Conservation (phyloP, 139 green algal species). For the Volvox africanus region DNA sequence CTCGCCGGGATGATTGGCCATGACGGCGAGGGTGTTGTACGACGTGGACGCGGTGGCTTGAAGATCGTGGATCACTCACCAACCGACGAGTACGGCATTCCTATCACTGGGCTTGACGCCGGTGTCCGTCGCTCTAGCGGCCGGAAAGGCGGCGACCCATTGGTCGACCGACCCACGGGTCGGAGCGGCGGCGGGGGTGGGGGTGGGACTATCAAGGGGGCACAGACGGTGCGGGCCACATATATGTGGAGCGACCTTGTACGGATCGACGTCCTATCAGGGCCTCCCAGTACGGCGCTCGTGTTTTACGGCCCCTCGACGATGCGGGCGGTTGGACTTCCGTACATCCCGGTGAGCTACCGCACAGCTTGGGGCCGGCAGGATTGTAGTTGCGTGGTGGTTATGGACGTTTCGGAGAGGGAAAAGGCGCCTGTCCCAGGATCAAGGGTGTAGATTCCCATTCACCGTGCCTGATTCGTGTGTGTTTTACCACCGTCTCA, state of each 20-base stretch:
- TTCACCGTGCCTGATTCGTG: too few species aligned
- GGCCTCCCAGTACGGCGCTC: constrained; percentile 60
- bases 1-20: background rate
- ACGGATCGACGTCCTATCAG: constrained; percentile 80
- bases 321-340: constrained; percentile 45
- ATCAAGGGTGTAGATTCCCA: too few species aligned
- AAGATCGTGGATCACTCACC: constrained; percentile 24
- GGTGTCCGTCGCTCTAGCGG: background rate
- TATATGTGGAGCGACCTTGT: constrained; percentile 84
- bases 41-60: background rate
- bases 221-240: constrained; percentile 27
- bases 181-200: background rate
- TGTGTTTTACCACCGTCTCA: background rate
- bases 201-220: background rate
- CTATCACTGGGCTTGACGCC: constrained; percentile 6
- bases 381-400: too few species aligned
- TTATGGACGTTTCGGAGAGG: too few species aligned
- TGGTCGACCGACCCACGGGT: background rate
- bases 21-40: background rate
- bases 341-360: constrained; percentile 21
- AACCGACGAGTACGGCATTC: constrained; percentile 35
- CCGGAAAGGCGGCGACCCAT: background rate
- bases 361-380: too few species aligned
- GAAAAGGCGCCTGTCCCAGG: too few species aligned
- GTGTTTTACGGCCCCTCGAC: constrained; percentile 74